Percentiles rank a stretch among this genome's conserved stretches.
Evolutionary conservation across 306 rosid species (phyloP).

Genomic region (Citrullus amarus): DNA sequence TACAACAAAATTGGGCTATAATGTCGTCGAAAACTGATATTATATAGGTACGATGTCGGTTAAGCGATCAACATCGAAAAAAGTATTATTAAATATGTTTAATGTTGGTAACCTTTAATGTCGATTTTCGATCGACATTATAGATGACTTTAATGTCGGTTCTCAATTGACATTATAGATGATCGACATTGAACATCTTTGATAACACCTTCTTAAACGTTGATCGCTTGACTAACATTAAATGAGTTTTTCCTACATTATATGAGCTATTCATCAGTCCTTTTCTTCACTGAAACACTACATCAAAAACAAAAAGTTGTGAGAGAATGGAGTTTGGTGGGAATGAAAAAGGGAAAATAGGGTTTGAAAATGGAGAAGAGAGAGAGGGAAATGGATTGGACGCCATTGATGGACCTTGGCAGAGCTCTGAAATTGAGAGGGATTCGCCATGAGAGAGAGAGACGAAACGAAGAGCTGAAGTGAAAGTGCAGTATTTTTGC

Average conservation of each 20-base stretch:
- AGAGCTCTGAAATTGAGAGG: slow-evolving; percentile 39
- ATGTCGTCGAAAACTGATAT: no score
- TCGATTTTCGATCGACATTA: no score
- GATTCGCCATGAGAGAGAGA: slow-evolving; percentile 16
- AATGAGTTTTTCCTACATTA: not conserved
- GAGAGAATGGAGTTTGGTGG: not conserved
- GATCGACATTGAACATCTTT: no score
- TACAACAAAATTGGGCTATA: no score
- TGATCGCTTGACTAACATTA: no score
- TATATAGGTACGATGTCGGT: no score
- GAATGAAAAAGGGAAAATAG: not conserved
- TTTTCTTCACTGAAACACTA: not conserved
- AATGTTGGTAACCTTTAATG: no score
- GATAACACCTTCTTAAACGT: no score
- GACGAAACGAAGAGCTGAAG: not conserved
- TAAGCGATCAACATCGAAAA: no score
- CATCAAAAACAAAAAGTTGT: not conserved
- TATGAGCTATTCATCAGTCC: not conserved
- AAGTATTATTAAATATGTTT: no score
- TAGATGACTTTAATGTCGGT: no score
- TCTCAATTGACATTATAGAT: no score
- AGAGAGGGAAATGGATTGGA: not conserved
- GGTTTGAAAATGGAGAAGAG: not conserved
- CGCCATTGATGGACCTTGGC: slow-evolving; percentile 12
- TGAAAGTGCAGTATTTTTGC: slow-evolving; percentile 5